Percentiles rank a stretch among this genome's conserved stretches.
Evolutionary conservation across 768 basidiomycete genomes (phyloP).

Genomic region (Rhodotorula sphaerocarpa): DNA sequence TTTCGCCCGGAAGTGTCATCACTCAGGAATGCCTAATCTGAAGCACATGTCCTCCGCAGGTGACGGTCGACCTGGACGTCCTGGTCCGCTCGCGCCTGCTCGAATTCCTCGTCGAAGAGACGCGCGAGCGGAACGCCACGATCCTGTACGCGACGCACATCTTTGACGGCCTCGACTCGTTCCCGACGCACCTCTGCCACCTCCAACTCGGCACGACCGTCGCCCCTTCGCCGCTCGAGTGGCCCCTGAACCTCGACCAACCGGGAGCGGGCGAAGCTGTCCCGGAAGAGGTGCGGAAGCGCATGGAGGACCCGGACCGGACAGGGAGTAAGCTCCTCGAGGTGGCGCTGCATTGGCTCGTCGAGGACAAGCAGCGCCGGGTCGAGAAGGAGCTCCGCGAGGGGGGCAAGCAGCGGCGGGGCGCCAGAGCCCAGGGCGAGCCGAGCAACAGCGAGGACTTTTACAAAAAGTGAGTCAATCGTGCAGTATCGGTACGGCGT

Average conservation of each 20-base stretch:
- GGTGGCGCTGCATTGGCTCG: slow-evolving; percentile 77
- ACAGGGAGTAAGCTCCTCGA: slow-evolving; percentile 52
- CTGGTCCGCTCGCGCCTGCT: slow-evolving; percentile 87
- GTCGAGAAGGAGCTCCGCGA: slow-evolving; percentile 50
- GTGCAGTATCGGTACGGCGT: background rate
- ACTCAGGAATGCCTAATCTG: background rate
- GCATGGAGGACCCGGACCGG: slow-evolving; percentile 31
- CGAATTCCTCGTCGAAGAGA: slow-evolving; percentile 73
- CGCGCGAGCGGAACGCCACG: slow-evolving; percentile 68
- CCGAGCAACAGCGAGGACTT: slow-evolving; percentile 75
- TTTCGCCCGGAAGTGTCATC: background rate
- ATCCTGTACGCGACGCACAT: slow-evolving; percentile 71
- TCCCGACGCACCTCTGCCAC: slow-evolving; percentile 88
- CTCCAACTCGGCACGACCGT: slow-evolving; percentile 75
- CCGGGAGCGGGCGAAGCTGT: slow-evolving; percentile 1
- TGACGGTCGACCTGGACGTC: slow-evolving; percentile 94
- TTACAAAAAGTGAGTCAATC: slow-evolving; percentile 69
- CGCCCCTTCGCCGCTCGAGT: slow-evolving; percentile 56
- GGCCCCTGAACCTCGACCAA: slow-evolving; percentile 52
- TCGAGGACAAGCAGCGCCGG: slow-evolving; percentile 61
- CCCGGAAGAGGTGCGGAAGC: slow-evolving; percentile 17
- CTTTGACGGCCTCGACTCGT: slow-evolving; percentile 81
- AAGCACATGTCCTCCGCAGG: slow-evolving; percentile 53
- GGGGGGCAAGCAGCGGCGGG: slow-evolving; percentile 51
- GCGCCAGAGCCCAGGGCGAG: slow-evolving; percentile 56